phyloP scores from a whole-genome alignment of 108 stramenopile species.

The Pinguiococcus pyrenoidosus region DNA sequence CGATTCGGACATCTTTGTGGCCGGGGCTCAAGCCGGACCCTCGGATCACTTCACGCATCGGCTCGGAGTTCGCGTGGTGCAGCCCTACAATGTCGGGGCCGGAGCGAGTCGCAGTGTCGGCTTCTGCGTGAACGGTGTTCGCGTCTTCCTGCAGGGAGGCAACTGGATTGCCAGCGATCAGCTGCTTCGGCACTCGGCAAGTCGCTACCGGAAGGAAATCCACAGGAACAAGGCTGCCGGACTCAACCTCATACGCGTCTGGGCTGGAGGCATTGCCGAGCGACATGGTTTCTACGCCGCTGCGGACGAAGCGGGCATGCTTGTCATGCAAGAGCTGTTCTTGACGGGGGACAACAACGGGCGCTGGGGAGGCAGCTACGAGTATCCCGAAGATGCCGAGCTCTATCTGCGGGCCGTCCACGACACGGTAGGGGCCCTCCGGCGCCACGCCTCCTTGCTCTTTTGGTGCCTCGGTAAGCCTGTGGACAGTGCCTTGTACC shows the following conservation, averaged over 20 bases:
- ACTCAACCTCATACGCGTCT: slow-evolving; percentile 48
- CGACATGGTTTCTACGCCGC: slow-evolving; percentile 48
- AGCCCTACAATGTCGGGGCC: slow-evolving; percentile 24
- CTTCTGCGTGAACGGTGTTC: slow-evolving; percentile 35
- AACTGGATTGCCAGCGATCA: slow-evolving; percentile 47
- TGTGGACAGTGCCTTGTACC: too few relatives aligned
- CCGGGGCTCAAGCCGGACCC: neutral
- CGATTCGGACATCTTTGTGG: slow-evolving; percentile 12
- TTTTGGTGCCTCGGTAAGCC: slow-evolving; percentile 42
- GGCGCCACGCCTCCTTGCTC: slow-evolving; percentile 31
- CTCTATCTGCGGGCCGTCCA: slow-evolving; percentile 21
- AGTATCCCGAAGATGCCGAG: slow-evolving; percentile 33
- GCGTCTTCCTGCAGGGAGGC: slow-evolving; percentile 37
- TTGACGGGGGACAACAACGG: slow-evolving; percentile 55
- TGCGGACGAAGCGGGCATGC: slow-evolving; percentile 49
- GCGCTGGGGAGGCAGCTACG: slow-evolving; percentile 36
- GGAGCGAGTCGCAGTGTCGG: slow-evolving; percentile 16
- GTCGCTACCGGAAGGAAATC: slow-evolving; percentile 31
- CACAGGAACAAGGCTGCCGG: slow-evolving; percentile 20
- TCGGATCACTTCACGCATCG: neutral
- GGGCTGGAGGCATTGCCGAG: slow-evolving; percentile 59
- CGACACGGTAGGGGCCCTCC: slow-evolving; percentile 24
- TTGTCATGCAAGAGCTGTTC: slow-evolving; percentile 55
- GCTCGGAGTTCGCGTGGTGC: slow-evolving; percentile 34
- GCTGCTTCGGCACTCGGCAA: slow-evolving; percentile 19